These are phyloP conservation scores for Parsonsia alboflavescens DNA, from an alignment of 257 asterid genomes.

Conservation along the genomic window DNA sequence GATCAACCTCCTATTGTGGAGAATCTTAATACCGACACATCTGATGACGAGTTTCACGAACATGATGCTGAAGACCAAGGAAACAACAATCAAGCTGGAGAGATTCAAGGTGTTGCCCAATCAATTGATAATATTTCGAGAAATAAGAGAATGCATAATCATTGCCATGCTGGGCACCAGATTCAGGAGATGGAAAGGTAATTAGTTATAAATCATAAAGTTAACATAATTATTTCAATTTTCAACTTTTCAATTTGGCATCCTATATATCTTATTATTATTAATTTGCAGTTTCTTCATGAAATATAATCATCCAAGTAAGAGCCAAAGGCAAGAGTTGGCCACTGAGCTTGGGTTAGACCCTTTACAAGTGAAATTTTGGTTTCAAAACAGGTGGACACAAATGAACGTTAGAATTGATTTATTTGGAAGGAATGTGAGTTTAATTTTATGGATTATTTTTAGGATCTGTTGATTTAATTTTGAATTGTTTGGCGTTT, in stretches of 20 bases:
- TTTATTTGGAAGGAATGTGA: neutral
- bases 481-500: neutral
- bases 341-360: constrained; percentile 21
- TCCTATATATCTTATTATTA: neutral
- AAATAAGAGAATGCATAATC: neutral
- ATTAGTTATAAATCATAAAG: neutral
- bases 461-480: too few species aligned
- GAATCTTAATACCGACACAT: neutral
- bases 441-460: too few species aligned
- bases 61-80: neutral
- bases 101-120: neutral
- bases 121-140: neutral
- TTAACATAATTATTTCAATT: neutral
- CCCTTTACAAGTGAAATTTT: constrained; percentile 28
- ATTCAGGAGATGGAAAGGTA: neutral
- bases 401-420: constrained; percentile 23
- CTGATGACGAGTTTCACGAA: neutral
- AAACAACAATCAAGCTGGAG: neutral
- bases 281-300: constrained; percentile 16
- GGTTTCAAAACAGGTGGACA: constrained; percentile 40
- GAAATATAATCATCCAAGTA: constrained; percentile 23
- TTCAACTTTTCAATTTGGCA: neutral
- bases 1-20: neutral
- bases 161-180: neutral
- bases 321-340: constrained; percentile 26